Evolutionary conservation across 257 asterid species (phyloP).

Genomic region (Solanum pennellii): DNA sequence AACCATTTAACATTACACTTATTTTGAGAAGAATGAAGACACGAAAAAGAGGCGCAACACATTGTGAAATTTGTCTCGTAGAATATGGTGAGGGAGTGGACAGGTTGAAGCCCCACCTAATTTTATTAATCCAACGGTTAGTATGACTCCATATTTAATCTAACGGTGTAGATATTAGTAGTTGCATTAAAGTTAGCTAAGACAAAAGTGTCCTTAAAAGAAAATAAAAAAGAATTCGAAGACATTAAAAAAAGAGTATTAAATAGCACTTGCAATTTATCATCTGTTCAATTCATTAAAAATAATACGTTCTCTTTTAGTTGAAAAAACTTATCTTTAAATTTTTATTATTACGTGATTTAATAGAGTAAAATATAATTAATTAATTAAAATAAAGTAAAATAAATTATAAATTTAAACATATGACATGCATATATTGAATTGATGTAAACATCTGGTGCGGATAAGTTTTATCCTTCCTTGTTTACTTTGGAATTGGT

Average conservation of each 20-base stretch:
- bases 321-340: no score
- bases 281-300: not conserved
- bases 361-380: no score
- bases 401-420: no score
- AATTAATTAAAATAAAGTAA: no score
- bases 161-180: not conserved
- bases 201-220: not conserved
- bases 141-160: not conserved
- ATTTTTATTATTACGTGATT: no score
- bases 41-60: not conserved
- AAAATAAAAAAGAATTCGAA: not conserved
- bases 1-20: no score
- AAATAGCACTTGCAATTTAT: not conserved
- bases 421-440: rapidly evolving
- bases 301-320: no score
- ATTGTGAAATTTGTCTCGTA: not conserved
- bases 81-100: not conserved
- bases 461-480: no score
- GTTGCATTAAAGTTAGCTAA: not conserved
- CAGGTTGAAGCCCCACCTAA: conserved; percentile 1
- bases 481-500: no score
- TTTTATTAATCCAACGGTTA: not conserved
- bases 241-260: not conserved
- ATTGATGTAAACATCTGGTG: no score
- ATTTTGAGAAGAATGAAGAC: no score